Percentiles rank a stretch among this genome's conserved stretches.
These are phyloP conservation scores for Linanthus parryae DNA, from an alignment of 148 eudicot species.

Conservation along the genomic window DNA sequence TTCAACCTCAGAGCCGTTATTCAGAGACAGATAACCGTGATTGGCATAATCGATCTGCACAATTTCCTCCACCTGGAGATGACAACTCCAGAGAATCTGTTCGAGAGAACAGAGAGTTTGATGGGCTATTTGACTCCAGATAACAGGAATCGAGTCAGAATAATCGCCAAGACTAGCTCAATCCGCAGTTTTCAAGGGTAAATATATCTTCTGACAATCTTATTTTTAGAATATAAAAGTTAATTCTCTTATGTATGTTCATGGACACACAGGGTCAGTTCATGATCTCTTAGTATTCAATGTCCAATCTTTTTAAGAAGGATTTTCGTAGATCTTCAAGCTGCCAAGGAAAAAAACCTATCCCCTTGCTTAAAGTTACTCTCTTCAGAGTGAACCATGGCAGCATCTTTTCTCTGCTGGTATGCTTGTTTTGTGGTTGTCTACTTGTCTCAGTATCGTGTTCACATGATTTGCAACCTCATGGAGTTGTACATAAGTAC, in stretches of 20 bases:
- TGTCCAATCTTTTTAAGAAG: too few species aligned
- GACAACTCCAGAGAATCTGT: constrained; percentile 82
- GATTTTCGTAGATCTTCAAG: too few species aligned
- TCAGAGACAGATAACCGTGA: constrained; percentile 80
- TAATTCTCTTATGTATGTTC: not conserved
- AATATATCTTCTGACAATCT: constrained; percentile 41
- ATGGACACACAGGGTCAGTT: too few species aligned
- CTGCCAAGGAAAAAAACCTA: too few species aligned
- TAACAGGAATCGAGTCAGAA: constrained; percentile 34
- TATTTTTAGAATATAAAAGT: constrained; percentile 2
- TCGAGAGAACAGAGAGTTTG: constrained; percentile 46
- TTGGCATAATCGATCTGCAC: constrained; percentile 85
- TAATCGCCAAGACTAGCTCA: constrained; percentile 49
- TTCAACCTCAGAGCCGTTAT: constrained; percentile 58
- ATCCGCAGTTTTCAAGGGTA: constrained; percentile 47
- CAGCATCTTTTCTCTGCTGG: too few species aligned
- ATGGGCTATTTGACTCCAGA: constrained; percentile 32
- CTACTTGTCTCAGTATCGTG: too few species aligned
- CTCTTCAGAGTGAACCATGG: too few species aligned
- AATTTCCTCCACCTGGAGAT: constrained; percentile 45
- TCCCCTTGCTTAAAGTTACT: too few species aligned
- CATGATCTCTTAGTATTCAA: too few species aligned
- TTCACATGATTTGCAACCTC: too few species aligned
- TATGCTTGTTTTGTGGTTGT: too few species aligned
- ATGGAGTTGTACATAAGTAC: too few species aligned